Evolutionary conservation across 1,284 basidiomycete genomes (phyloP), one percentile per base, ranked within the genome.

Genomic region (Rhodotorula mucilaginosa): DNA sequence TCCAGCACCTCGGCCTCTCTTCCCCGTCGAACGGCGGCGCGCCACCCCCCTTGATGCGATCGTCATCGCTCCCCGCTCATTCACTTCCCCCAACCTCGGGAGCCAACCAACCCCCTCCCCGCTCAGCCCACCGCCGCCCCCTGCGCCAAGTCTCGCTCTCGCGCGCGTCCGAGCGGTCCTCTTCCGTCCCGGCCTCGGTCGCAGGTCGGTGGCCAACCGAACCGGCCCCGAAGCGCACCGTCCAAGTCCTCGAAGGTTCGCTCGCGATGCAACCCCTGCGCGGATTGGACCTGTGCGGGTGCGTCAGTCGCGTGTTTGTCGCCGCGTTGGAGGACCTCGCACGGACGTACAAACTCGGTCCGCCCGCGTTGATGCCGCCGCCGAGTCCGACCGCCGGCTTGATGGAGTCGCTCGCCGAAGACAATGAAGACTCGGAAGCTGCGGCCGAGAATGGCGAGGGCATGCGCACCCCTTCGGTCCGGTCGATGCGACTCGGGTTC

Each of bases 281-380:
- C 80, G 93, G 94, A 3, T 84, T 97, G 51, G 96, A 99, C 80
- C 83, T 98, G 65, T 97, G 94, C 29, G 95, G 94, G 76, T 98
- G 96, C 80, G 90, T 97, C 79, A 94, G 92, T 79, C 87, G 87
- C 26, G 89, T 90, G 10, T 97, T 97, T 78, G 89, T 91, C 69
- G 87, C 88, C 74, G 74, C 65, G 23, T 61, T 77, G 23, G 67
- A 73, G 15, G 71, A 67, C 86, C 85, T 61, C 87, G 91, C 82
- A 82, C 61, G 47, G 44, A 46, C 49, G 47, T 76, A 78, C 68
- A 68, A 68, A 52, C 68, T 74, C 15, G 74, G 74, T 3, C 70
- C 72, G 48, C 60, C 70, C 8, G 59, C 67, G 16, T 31, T 74
- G 5, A 26, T 51, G 29, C 51, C 54, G 21, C 29, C 52, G 59